phyloP scores from a whole-genome alignment of 495 filamentous ascomycete species.

The Neurospora sp. region DNA sequence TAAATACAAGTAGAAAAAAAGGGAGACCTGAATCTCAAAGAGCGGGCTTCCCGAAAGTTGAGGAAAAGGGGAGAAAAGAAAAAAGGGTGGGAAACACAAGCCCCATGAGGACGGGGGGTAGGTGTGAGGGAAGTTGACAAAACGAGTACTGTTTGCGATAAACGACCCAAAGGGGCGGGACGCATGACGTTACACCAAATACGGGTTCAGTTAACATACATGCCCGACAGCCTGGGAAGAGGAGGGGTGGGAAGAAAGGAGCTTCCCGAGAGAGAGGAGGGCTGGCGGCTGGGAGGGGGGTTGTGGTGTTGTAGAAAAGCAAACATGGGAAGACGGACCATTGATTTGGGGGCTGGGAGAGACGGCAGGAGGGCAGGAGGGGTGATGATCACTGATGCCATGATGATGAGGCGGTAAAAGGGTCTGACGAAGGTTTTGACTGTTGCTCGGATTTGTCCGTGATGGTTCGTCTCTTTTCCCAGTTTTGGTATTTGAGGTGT shows the following conservation, averaged over 20 bases:
- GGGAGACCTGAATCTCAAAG: background rate
- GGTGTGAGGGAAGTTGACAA: background rate
- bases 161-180: background rate
- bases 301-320: background rate
- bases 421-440: background rate
- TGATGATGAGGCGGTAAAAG: background rate
- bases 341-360: background rate
- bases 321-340: background rate
- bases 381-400: background rate
- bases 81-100: background rate
- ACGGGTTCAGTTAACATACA: background rate
- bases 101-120: background rate
- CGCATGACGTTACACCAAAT: background rate
- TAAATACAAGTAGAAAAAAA: background rate
- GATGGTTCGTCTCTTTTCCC: background rate
- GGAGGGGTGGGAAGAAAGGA: background rate
- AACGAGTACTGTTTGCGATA: background rate
- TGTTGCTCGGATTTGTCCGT: background rate
- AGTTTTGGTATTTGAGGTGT: background rate
- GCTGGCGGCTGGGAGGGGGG: too few species aligned
- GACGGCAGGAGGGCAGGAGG: background rate
- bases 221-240: background rate
- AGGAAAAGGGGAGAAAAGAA: background rate
- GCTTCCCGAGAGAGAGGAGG: background rate
- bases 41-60: background rate